Evolutionary conservation across 305 asterid genomes (phyloP), one percentile per base, ranked within the genome.

Genomic region (Salvia sclarea): DNA sequence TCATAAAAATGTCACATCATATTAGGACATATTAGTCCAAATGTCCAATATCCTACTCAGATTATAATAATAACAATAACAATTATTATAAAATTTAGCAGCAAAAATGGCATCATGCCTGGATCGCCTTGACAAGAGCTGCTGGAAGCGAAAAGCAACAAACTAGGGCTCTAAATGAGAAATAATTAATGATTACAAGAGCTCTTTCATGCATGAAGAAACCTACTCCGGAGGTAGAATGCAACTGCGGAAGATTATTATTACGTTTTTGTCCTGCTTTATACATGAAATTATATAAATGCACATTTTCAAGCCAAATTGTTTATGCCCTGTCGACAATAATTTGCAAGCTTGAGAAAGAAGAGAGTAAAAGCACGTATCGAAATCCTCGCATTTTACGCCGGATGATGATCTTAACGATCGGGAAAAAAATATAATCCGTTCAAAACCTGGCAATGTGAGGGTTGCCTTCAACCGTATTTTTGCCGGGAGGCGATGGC

Each of bases 361-460:
- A 28, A 58, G 5, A 4, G 22, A 62, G 64, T 16, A 25, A 38
- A 14, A 37, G 56, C 67, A 55, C 28, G 12, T 11, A 37, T 38
- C 37, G 9, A 67, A 50, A 68, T 62, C 40, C 64, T 55, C 54
- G 64, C 54, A 41, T 62, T 68, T 68, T 53, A 25, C 50, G 40
- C 47, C 38, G 13, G 21, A 14, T 56, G 21, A 6, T 56, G 5
- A 56, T 57, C 61, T 49, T n/a, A 48, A 70, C 10, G 11, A 31
- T 30, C 33, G 68, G 5, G 10, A 20, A 43, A 10, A 24, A 12
- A 13, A 17, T 17, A 33, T 8, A 49, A 72, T 28, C 48, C 70
- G 68, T 47, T 61, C 35, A 56, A 38, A 61, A 77, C 81, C 75
- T 72, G 78, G 48, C 50, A 72, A 72, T 61, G 52, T 28, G 69